Conservation (phyloP, 192 early-diverging fungal genomes). For the Backusella westeae region DNA sequence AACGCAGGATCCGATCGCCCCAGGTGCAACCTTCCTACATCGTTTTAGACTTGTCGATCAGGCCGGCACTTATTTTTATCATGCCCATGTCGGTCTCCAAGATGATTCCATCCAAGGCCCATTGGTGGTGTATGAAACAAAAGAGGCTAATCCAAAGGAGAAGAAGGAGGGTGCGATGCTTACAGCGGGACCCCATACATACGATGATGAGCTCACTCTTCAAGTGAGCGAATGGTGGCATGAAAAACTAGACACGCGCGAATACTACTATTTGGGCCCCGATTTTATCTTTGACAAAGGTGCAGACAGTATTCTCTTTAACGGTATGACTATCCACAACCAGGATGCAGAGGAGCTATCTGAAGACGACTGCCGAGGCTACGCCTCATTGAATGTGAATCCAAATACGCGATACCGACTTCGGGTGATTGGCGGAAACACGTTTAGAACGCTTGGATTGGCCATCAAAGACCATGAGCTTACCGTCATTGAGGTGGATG, state of each 20-base stretch:
- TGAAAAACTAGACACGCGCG: background rate
- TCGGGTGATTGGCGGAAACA: conserved; percentile 61
- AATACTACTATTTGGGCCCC: conserved; percentile 12
- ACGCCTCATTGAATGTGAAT: conserved; percentile 3
- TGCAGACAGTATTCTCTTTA: conserved; percentile 51
- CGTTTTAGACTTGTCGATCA: conserved; percentile 39
- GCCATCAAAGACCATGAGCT: conserved; percentile 76
- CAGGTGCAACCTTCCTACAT: conserved; percentile 40
- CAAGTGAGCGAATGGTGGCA: conserved; percentile 44
- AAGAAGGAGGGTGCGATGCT: background rate
- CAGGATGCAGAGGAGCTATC: background rate
- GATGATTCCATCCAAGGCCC: conserved; percentile 4
- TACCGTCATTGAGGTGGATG: conserved; percentile 66
- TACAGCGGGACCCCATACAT: conserved; percentile 10
- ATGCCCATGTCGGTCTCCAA: conserved; percentile 33
- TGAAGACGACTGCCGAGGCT: conserved; percentile 10
- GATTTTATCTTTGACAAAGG: background rate
- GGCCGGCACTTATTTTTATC: conserved; percentile 48
- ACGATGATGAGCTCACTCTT: conserved; percentile 41
- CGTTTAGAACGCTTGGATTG: conserved; percentile 64
- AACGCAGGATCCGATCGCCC: conserved; percentile 53
- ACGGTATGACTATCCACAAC: conserved; percentile 35
- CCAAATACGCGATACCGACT: conserved; percentile 66
- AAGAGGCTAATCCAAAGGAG: background rate
- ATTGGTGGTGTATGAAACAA: conserved; percentile 20